Base-by-base conservation (phyloP, 2,329 filamentous ascomycete species). In the Stemphylium beticola region DNA sequence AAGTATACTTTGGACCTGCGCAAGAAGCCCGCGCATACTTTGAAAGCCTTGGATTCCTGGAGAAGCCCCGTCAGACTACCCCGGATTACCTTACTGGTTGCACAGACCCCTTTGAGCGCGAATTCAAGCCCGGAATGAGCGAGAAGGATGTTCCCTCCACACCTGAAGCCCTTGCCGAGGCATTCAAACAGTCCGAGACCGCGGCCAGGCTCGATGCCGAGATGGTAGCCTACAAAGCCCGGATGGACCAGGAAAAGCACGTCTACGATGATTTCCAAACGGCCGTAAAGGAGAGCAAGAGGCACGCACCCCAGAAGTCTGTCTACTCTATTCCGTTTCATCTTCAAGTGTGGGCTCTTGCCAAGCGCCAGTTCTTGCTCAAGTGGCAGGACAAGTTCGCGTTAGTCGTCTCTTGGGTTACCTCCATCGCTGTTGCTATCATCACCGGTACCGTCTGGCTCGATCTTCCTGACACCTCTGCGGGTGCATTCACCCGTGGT, bases 271-370 rank as follows among this genome's bases (percentile, higher is more conserved):
- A 95, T 62, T 96, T 96, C 77, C 83, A 87, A 62, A 77, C 83
- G 1, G 91, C 92, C 3, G 89, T 95, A 47, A 82, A 78, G 50
- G 90, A 96, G 68, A 87, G 88, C 72, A 96, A 96, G 80, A 87
- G 90, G 10, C 87, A 87, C 7, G 89, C 91, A 0, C 78, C 82
- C 0, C 85, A 87, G 67, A 86, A 85, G 53, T 93, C 90, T 0
- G 89, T 93, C 31, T 96, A 96, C 76, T 88, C 87, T 1, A 88
- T 93, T 49, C 91, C 91, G 0, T 95, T 95, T 76, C 86, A 92
- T 60, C 79, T 91, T 1, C 92, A 96, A 72, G 82, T 95, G 18
- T 93, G 88, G 88, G 89, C 90, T 0, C 77, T 95, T 58, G 90
- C 93, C 83, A 88, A 91, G 73, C 86, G 92, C 4, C 91, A 96